These are phyloP conservation scores for Sugiyamaella novakii DNA, from an alignment of 1,139 yeast species.

Conservation along the genomic window DNA sequence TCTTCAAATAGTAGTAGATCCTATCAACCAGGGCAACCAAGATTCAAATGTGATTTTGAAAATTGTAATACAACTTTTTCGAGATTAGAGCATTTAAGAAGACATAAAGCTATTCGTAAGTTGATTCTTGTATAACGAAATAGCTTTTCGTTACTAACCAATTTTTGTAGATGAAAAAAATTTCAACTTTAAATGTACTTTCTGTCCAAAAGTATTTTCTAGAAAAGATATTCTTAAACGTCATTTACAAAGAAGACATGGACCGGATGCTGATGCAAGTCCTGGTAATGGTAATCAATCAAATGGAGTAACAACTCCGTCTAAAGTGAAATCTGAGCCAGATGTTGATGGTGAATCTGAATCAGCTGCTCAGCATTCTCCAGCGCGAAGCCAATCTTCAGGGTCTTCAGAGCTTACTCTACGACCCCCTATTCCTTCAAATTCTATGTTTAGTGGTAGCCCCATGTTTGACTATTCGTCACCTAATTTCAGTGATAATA, in stretches of 20 bases:
- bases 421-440: not conserved
- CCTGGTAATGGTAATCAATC: not conserved
- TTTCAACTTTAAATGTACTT: constrained; percentile 29
- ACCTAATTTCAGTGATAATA: constrained; percentile 27
- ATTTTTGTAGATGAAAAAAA: constrained; percentile 25
- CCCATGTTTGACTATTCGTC: constrained; percentile 21
- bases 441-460: constrained; percentile 8
- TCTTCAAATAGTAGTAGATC: constrained; percentile 4
- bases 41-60: constrained; percentile 16
- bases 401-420: constrained; percentile 2
- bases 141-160: not conserved
- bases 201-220: constrained; percentile 29
- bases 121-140: not conserved
- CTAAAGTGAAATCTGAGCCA: constrained; percentile 3
- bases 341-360: not conserved
- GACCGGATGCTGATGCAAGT: not conserved
- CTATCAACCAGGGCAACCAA: constrained; percentile 16
- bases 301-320: not conserved
- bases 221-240: constrained; percentile 33
- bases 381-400: constrained; percentile 15
- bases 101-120: constrained; percentile 33
- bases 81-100: constrained; percentile 32
- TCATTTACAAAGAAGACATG: constrained; percentile 32
- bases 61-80: constrained; percentile 32
- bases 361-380: not conserved